These are phyloP conservation scores for Dioszegia aurantiaca DNA, from an alignment of 768 basidiomycete genomes.

Conservation along the genomic window DNA sequence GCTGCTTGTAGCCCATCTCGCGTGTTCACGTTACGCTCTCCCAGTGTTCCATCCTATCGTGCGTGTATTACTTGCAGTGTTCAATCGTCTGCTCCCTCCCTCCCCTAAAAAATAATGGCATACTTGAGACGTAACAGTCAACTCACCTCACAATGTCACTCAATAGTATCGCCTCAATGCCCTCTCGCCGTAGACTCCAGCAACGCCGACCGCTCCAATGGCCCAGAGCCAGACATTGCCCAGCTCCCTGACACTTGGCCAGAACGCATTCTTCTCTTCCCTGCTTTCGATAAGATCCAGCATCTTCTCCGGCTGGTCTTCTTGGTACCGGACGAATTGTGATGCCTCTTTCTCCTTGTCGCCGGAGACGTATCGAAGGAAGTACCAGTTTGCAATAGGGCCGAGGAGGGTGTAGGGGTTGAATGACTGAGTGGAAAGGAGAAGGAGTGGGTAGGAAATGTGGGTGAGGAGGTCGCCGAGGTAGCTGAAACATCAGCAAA, in stretches of 20 bases:
- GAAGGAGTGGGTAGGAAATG: slow-evolving; percentile 35
- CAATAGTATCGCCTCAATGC: slow-evolving; percentile 13
- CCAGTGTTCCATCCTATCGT: no score
- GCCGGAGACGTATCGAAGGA: slow-evolving; percentile 35
- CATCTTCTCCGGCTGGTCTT: slow-evolving; percentile 21
- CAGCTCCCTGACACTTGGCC: slow-evolving; percentile 31
- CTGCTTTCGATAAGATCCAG: slow-evolving; percentile 24
- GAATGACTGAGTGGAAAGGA: slow-evolving; percentile 25
- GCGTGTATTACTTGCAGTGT: no score
- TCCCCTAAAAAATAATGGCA: no score
- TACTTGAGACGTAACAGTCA: not conserved
- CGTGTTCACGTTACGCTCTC: no score
- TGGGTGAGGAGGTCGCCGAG: slow-evolving; percentile 33
- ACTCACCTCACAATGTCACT: not conserved
- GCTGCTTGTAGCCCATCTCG: no score
- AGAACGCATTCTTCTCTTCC: slow-evolving; percentile 37
- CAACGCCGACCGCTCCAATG: slow-evolving; percentile 19
- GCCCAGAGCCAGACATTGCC: slow-evolving; percentile 30
- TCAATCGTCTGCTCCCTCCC: no score
- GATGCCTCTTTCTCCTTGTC: slow-evolving; percentile 37
- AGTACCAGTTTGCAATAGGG: slow-evolving; percentile 33
- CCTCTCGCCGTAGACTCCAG: slow-evolving; percentile 19
- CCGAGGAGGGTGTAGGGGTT: slow-evolving; percentile 41
- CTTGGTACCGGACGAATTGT: slow-evolving; percentile 27
- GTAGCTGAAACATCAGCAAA: slow-evolving; percentile 20